These are phyloP conservation scores for Prunus persica DNA, from an alignment of 306 rosid species.

Conservation along the genomic window Prunus_persica_NCBIv2 NC_034013.1:9464501-9465000, in stretches of 20 bases:
- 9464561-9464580: too few relatives aligned
- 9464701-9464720: background rate
- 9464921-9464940: constrained; percentile 21
- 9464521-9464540: too few relatives aligned
- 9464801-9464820: background rate
- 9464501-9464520: too few relatives aligned
- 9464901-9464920: constrained; percentile 11
- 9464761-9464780: background rate
- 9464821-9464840: background rate
- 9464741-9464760: background rate
- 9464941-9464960: constrained; percentile 17
- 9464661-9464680: background rate
- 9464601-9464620: too few relatives aligned
- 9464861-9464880: background rate
- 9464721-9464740: background rate
- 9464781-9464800: background rate
- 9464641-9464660: too few relatives aligned
- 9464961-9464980: constrained; percentile 55
- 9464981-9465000: constrained; percentile 51
- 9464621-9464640: too few relatives aligned
- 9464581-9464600: too few relatives aligned
- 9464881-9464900: background rate
- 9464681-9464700: background rate
- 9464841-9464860: too few relatives aligned
- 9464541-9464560: too few relatives aligned